These are phyloP conservation scores for Psilocybe subaeruginosa DNA, from an alignment of 768 basidiomycete genomes.

Conservation along the genomic window DNA sequence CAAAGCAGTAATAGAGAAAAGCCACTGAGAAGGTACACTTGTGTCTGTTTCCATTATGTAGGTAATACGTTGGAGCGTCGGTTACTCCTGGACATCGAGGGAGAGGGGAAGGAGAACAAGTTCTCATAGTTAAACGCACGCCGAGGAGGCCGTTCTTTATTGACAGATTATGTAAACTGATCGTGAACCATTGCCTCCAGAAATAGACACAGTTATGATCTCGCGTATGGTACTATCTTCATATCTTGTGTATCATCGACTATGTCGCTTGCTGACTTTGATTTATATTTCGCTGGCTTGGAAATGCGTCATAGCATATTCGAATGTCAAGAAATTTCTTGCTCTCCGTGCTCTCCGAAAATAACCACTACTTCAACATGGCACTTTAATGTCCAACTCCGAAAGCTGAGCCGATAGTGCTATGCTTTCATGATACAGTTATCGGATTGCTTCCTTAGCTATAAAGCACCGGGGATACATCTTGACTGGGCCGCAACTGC, in stretches of 20 bases:
- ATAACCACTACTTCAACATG: neutral
- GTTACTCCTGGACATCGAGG: neutral
- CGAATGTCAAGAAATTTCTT: neutral
- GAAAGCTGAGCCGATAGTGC: slow-evolving; percentile 1
- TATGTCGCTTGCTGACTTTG: neutral
- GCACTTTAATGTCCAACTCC: neutral
- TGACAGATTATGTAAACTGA: slow-evolving; percentile 3
- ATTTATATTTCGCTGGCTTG: neutral
- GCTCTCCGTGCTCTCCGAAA: neutral
- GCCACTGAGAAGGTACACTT: slow-evolving; percentile 60
- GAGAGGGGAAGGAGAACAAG: neutral
- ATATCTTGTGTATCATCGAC: neutral
- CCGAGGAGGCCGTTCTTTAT: neutral
- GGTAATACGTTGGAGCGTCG: neutral
- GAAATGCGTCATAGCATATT: neutral
- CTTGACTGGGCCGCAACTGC: neutral
- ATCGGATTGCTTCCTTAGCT: neutral
- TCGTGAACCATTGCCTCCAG: neutral
- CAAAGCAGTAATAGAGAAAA: slow-evolving; percentile 66
- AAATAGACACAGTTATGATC: neutral
- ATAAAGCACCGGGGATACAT: neutral
- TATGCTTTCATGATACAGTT: neutral
- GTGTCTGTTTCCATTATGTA: slow-evolving; percentile 11
- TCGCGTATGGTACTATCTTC: neutral
- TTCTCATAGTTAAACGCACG: neutral